Conservation (phyloP, 2,329 filamentous ascomycete species). For the Venturia effusa region DNA sequence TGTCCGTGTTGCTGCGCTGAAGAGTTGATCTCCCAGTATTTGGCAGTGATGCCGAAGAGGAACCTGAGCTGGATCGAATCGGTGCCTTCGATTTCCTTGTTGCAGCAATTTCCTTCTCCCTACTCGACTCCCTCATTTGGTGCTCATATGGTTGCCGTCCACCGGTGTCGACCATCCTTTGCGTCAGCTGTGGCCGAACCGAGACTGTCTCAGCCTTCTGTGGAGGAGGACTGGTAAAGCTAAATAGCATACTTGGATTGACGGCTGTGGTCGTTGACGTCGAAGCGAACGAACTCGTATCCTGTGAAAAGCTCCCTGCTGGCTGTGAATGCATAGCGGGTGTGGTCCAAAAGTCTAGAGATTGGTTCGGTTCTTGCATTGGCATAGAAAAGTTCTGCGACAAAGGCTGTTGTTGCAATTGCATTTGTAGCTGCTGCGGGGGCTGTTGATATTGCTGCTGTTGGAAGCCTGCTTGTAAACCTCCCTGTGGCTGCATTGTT, state of each 20-base stretch:
- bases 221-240: conserved; percentile 20
- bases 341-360: conserved; percentile 7
- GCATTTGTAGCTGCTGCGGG: background rate
- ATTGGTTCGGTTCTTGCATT: conserved; percentile 2
- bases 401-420: background rate
- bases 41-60: conserved; percentile 26
- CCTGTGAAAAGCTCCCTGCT: conserved; percentile 2
- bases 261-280: conserved; percentile 26
- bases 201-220: conserved; percentile 19
- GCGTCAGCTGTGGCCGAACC: conserved; percentile 14
- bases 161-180: conserved; percentile 17
- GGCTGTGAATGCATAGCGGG: conserved; percentile 1
- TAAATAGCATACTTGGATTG: conserved; percentile 37
- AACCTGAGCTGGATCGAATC: conserved; percentile 27
- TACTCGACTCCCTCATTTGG: conserved; percentile 22
- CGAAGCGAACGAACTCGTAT: conserved; percentile 15
- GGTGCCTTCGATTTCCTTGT: conserved; percentile 7
- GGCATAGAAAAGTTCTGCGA: background rate
- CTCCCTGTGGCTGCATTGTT: conserved; percentile 16
- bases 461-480: conserved; percentile 10
- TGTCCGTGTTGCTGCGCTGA: conserved; percentile 36
- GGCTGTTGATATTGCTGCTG: background rate
- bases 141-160: conserved; percentile 30
- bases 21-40: conserved; percentile 22
- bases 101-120: conserved; percentile 21